Conservation (phyloP, 371 early-diverging fungal species). For the Mucor saturninus region DNA sequence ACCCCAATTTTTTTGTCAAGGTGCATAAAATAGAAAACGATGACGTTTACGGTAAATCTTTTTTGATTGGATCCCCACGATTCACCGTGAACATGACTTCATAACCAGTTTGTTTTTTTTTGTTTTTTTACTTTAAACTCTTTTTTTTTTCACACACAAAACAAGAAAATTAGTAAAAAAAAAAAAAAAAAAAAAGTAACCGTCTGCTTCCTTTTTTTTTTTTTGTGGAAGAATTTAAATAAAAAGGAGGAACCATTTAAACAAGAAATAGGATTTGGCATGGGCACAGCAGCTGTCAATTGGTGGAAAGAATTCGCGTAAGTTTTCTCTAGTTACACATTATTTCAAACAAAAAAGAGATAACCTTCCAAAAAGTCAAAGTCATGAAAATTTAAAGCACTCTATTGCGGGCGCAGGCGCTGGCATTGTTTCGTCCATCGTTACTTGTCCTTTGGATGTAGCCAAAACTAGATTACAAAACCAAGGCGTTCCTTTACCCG, state of each 20-base stretch:
- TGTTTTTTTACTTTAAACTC: background rate
- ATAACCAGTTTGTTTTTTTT: background rate
- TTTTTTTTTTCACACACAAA: background rate
- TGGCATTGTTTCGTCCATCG: slow-evolving; percentile 81
- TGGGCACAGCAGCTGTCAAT: slow-evolving; percentile 34
- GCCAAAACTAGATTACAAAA: slow-evolving; percentile 95
- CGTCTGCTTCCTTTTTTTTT: background rate
- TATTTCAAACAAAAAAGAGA: background rate
- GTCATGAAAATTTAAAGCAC: slow-evolving; percentile 70
- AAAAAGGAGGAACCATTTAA: background rate
- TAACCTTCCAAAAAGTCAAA: slow-evolving; percentile 33
- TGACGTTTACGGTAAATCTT: too few relatives aligned
- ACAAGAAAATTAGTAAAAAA: background rate
- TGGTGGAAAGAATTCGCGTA: slow-evolving; percentile 53
- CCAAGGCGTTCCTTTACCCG: slow-evolving; percentile 65
- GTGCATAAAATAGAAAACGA: too few relatives aligned
- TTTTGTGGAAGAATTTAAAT: background rate
- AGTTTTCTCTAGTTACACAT: background rate
- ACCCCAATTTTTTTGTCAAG: background rate
- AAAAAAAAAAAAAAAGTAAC: background rate
- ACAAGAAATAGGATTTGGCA: slow-evolving; percentile 1
- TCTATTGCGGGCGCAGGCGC: slow-evolving; percentile 85
- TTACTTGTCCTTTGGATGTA: slow-evolving; percentile 94
- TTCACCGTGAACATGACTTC: background rate
- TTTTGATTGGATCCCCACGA: background rate